Conservation (phyloP, 352 stramenopile genomes). For the Pythium sp. region DNA sequence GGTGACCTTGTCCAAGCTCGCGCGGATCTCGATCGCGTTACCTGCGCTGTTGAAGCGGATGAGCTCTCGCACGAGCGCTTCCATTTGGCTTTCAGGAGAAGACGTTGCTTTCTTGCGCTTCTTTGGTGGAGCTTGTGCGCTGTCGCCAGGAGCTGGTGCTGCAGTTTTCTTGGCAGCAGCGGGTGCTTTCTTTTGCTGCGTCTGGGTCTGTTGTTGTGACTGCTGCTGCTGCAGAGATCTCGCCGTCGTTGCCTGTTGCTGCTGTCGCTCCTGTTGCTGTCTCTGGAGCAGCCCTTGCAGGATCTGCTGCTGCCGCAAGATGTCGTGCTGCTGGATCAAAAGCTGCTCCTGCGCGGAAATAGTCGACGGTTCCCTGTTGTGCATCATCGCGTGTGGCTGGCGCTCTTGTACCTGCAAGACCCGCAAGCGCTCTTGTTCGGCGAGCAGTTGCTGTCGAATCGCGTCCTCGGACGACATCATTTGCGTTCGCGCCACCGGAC, state of each 20-base stretch:
- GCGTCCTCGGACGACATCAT: constrained; percentile 26
- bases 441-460: constrained; percentile 38
- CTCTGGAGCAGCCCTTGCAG: constrained; percentile 35
- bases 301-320: constrained; percentile 48
- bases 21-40: constrained; percentile 52
- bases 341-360: constrained; percentile 31
- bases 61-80: constrained; percentile 52
- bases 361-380: constrained; percentile 14
- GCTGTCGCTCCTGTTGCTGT: constrained; percentile 23
- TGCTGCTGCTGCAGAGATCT: constrained; percentile 24
- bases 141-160: neutral
- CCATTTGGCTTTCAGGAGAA: constrained; percentile 51
- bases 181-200: constrained; percentile 11
- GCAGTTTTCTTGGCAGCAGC: constrained; percentile 5
- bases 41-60: constrained; percentile 42
- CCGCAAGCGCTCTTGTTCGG: constrained; percentile 47
- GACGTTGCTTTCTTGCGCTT: constrained; percentile 45
- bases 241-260: constrained; percentile 7
- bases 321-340: constrained; percentile 43
- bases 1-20: constrained; percentile 51
- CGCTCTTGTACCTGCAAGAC: constrained; percentile 33
- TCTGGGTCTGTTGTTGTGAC: constrained; percentile 14
- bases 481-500: constrained; percentile 15
- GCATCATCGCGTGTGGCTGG: constrained; percentile 14
- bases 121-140: constrained; percentile 15